Percentiles rank a stretch among this genome's conserved stretches.
Conservation (phyloP, 2,329 filamentous ascomycete genomes). For the Ophioceras dolichostomum region DNA sequence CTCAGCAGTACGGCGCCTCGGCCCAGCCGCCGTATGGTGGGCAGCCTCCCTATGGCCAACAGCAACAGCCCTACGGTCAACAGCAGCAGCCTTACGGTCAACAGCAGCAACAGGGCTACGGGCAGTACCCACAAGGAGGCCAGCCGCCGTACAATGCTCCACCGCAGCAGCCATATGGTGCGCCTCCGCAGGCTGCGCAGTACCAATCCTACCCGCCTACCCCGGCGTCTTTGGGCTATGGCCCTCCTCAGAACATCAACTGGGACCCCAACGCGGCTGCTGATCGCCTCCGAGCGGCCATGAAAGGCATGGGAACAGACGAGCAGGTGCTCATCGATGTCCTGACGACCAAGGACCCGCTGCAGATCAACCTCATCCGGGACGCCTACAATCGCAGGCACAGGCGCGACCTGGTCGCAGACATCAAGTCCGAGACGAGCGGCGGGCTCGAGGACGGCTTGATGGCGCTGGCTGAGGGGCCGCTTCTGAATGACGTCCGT, state of each 20-base stretch:
- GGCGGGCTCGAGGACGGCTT: constrained; percentile 65
- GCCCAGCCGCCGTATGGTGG: constrained; percentile 11
- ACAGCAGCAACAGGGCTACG: constrained; percentile 17
- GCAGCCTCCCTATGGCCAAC: constrained; percentile 21
- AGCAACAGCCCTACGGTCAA: constrained; percentile 10
- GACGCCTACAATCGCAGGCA: constrained; percentile 52
- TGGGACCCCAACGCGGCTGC: constrained; percentile 60
- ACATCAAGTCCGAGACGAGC: constrained; percentile 67
- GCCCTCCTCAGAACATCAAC: constrained; percentile 54
- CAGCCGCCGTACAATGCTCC: no score
- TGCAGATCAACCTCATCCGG: constrained; percentile 61
- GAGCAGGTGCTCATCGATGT: constrained; percentile 63
- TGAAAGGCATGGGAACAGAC: constrained; percentile 87
- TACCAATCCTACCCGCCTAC: constrained; percentile 41
- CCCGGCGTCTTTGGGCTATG: constrained; percentile 63
- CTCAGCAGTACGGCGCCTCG: no score
- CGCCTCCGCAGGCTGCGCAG: constrained; percentile 12
- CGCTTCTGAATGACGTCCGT: constrained; percentile 63
- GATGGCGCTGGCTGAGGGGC: constrained; percentile 64
- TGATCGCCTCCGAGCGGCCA: constrained; percentile 61
- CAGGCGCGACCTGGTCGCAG: constrained; percentile 57
- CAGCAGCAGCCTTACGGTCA: constrained; percentile 20
- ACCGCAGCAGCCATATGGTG: constrained; percentile 13
- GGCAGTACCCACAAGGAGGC: constrained; percentile 14
- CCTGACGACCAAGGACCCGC: constrained; percentile 61